These are phyloP conservation scores for Fusarium sacchari DNA, from an alignment of 2,329 filamentous ascomycete genomes.

Conservation along the genomic window DNA sequence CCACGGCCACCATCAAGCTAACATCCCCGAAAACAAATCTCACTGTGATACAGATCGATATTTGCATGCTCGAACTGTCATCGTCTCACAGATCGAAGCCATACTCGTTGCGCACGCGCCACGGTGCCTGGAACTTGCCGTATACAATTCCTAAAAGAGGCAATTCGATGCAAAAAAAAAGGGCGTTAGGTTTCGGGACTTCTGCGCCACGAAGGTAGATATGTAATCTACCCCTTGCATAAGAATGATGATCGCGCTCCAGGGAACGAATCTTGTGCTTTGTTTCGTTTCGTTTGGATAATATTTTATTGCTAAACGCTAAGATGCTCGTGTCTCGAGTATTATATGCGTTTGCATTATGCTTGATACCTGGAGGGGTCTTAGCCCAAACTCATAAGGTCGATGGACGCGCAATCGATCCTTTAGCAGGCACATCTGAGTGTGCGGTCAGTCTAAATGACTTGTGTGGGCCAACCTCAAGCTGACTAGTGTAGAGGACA, in stretches of 20 bases:
- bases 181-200: neutral
- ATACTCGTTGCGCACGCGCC: neutral
- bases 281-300: neutral
- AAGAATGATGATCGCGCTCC: neutral
- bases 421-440: neutral
- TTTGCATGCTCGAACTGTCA: neutral
- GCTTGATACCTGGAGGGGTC: neutral
- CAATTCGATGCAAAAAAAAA: neutral
- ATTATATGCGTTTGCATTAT: neutral
- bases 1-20: neutral
- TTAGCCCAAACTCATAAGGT: neutral
- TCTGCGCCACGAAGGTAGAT: neutral
- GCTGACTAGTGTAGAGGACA: neutral
- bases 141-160: neutral
- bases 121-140: neutral
- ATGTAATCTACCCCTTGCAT: neutral
- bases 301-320: neutral
- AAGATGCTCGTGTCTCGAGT: neutral
- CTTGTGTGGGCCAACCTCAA: fast-evolving
- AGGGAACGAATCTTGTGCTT: too few relatives aligned
- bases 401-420: neutral
- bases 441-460: neutral
- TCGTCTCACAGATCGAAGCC: neutral
- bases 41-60: neutral
- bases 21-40: neutral